These are phyloP conservation scores for Hysterium pulicare DNA, from an alignment of 2,329 filamentous ascomycete genomes.

Conservation along the genomic window DNA sequence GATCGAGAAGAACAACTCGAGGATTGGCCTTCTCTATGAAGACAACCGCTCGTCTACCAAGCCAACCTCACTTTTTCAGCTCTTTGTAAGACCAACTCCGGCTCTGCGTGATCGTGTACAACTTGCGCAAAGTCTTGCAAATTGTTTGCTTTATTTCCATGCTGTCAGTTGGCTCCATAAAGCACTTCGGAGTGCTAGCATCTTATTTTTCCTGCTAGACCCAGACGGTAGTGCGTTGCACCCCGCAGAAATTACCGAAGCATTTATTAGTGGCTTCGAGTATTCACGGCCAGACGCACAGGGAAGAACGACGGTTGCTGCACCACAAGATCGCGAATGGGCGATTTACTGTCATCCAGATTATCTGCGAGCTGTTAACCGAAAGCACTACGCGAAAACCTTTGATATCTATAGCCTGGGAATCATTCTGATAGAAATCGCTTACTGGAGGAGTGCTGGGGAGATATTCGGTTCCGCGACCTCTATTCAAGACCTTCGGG, in stretches of 20 bases:
- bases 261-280: background rate
- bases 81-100: no score
- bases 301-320: background rate
- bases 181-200: background rate
- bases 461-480: background rate
- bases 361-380: background rate
- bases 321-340: background rate
- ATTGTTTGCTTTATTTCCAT: background rate
- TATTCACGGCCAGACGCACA: background rate
- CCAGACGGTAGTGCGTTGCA: no score
- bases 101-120: no score
- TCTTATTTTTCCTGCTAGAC: background rate
- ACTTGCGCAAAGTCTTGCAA: background rate
- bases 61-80: no score
- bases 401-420: constrained; percentile 5
- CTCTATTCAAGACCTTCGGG: background rate
- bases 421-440: constrained; percentile 5
- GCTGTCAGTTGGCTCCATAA: background rate
- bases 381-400: background rate
- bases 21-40: no score
- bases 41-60: no score
- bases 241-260: background rate
- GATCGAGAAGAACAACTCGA: no score
- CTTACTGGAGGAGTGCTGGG: background rate
- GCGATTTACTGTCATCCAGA: background rate